A percentile compares a stretch with the other conserved stretches of the same genome.
Conservation (phyloP, 192 early-diverging fungal genomes). For the Podila epigama region DNA sequence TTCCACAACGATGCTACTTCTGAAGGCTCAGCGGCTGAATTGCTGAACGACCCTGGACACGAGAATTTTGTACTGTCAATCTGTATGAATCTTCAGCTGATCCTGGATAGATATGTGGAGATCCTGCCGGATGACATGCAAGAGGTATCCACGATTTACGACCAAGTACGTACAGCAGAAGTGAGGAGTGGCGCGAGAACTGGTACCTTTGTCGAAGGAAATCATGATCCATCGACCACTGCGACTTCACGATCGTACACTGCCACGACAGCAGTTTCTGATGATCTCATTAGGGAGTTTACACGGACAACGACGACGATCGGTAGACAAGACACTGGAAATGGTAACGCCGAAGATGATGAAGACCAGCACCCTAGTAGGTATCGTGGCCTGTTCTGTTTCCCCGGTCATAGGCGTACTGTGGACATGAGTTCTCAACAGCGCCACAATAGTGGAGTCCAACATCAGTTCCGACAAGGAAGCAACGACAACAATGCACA, state of each 20-base stretch:
- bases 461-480: background rate
- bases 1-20: background rate
- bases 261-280: slow-evolving; percentile 5
- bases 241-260: slow-evolving; percentile 17
- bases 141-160: slow-evolving; percentile 35
- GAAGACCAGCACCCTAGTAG: background rate
- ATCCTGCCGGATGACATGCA: slow-evolving; percentile 37
- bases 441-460: background rate
- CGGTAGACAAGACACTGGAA: background rate
- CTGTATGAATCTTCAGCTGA: slow-evolving; percentile 36
- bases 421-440: slow-evolving; percentile 2
- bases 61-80: slow-evolving; percentile 42
- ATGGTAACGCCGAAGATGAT: background rate
- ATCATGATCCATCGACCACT: background rate
- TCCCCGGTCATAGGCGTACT: slow-evolving; percentile 9
- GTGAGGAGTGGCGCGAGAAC: background rate
- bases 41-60: slow-evolving; percentile 35
- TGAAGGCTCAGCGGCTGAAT: background rate
- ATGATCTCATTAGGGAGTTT: slow-evolving; percentile 2
- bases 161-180: slow-evolving; percentile 6
- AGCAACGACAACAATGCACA: background rate
- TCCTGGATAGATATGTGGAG: slow-evolving; percentile 37
- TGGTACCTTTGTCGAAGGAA: background rate
- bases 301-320: background rate
- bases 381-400: slow-evolving; percentile 11